Evolutionary conservation across 805 yeast species (phyloP), one percentile per base, ranked within the genome.

Genomic region (Candida ascalaphidarum): DNA sequence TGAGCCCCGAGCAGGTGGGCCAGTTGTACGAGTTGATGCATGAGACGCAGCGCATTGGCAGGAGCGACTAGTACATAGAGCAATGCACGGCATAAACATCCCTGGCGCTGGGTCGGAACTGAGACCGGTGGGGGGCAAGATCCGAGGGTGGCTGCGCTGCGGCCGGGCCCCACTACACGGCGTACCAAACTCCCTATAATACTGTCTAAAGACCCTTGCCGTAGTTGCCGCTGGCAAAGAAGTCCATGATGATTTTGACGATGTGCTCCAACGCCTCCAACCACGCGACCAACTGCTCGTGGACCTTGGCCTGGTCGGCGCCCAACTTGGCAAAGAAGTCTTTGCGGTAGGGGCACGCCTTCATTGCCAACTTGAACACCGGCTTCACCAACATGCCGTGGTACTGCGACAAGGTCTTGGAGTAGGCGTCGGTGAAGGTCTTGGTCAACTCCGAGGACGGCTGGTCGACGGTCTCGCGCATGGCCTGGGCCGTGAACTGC

Each of bases 301-400:
- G 43, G 14, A 86, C 94, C 48, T 69, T 71, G 19, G 60, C 77
- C 51, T 76, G 80, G 52, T 80, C 85, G 14, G 68, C 67, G 32
- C 95, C 95, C 43, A 85, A 70, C 62, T 84, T 85, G 34, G 55
- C 77, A 47, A 83, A 85, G 50, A 85, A 82, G 48, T 77, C 94
- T 52, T 73, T 75, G 63, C 95, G 74, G 59, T 83, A 86, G 9
- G 96, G 96, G 56, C 94, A 83, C 2, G 95, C 94, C 56, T 81
- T 82, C 95, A 85, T 86, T 27, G 96, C 96, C 52, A 86, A 68
- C 60, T 83, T 83, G 72, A 85, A 85, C 29, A 86, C 75, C 16
- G 95, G 95, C 48, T 79, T 81, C 37, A 85, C 68, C 46, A 85
- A 63, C 70, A 85, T 73, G 30, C 79, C 77, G 61, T 85, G 96